Percentiles rank a stretch among this genome's conserved stretches.
These are phyloP conservation scores for Kalmusia sp. DNA, from an alignment of 2,329 filamentous ascomycete species.

Conservation along the genomic window DNA sequence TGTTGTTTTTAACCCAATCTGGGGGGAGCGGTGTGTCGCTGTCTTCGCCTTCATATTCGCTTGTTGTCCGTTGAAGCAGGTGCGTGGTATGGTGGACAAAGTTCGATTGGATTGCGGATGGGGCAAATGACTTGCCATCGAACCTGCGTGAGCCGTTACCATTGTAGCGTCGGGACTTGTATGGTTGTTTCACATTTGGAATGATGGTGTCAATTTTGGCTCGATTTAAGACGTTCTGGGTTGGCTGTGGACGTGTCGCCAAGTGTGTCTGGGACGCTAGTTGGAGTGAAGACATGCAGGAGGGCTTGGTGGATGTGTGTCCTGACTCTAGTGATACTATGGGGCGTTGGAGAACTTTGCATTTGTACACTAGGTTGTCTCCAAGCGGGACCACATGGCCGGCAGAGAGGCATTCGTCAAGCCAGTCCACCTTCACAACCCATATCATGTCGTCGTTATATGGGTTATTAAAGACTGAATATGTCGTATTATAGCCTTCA, in stretches of 20 bases:
- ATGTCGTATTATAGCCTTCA: neutral
- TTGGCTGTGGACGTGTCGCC: slow-evolving; percentile 26
- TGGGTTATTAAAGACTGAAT: slow-evolving; percentile 21
- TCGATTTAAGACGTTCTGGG: slow-evolving; percentile 57
- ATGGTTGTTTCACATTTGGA: slow-evolving; percentile 14
- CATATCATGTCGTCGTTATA: slow-evolving; percentile 47
- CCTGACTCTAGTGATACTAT: slow-evolving; percentile 28
- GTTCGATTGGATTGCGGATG: slow-evolving; percentile 21
- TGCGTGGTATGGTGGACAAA: slow-evolving; percentile 32
- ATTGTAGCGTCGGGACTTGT: slow-evolving; percentile 20
- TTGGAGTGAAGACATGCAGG: slow-evolving; percentile 14
- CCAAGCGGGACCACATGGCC: slow-evolving; percentile 54
- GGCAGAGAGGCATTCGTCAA: slow-evolving; percentile 55
- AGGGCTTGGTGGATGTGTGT: slow-evolving; percentile 24
- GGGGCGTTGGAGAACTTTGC: slow-evolving; percentile 50
- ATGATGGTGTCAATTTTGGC: slow-evolving; percentile 57
- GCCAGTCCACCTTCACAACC: slow-evolving; percentile 63
- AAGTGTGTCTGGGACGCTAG: slow-evolving; percentile 26
- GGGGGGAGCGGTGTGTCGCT: slow-evolving; percentile 70
- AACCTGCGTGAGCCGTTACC: slow-evolving; percentile 39
- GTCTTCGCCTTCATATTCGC: slow-evolving; percentile 71
- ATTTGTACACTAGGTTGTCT: slow-evolving; percentile 61
- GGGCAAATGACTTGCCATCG: slow-evolving; percentile 38
- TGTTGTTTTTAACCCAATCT: slow-evolving; percentile 68
- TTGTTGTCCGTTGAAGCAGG: slow-evolving; percentile 75